Conservation (phyloP, 192 early-diverging fungal genomes). For the Dissophora ornata region DNA sequence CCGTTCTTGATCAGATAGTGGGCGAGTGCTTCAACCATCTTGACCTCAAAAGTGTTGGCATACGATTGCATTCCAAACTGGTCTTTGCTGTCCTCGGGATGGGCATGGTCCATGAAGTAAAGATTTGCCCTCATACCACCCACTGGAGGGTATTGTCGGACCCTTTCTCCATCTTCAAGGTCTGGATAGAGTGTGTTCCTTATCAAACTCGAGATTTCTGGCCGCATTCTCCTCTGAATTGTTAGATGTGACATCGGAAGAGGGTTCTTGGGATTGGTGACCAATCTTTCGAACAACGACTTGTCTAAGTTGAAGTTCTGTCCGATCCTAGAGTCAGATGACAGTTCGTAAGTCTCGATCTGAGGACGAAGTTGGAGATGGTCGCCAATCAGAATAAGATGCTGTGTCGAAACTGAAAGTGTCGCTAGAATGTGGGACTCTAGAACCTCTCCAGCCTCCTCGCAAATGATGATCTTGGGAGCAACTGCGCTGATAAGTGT, state of each 20-base stretch:
- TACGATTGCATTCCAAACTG: slow-evolving; percentile 58
- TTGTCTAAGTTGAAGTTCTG: slow-evolving; percentile 56
- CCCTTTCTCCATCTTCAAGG: slow-evolving; percentile 54
- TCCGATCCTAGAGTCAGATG: slow-evolving; percentile 51
- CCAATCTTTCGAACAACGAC: slow-evolving; percentile 65
- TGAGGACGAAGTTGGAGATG: slow-evolving; percentile 52
- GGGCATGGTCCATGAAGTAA: slow-evolving; percentile 61
- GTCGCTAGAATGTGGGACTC: slow-evolving; percentile 66
- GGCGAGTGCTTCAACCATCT: slow-evolving; percentile 61
- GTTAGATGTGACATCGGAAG: slow-evolving; percentile 58
- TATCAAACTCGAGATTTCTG: slow-evolving; percentile 61
- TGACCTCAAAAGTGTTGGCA: slow-evolving; percentile 59
- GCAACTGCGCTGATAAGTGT: slow-evolving; percentile 52
- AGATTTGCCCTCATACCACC: slow-evolving; percentile 58
- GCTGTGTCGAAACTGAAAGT: slow-evolving; percentile 59
- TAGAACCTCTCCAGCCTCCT: slow-evolving; percentile 70
- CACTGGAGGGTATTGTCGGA: slow-evolving; percentile 38
- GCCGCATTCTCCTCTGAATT: slow-evolving; percentile 65
- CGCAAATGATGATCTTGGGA: slow-evolving; percentile 65
- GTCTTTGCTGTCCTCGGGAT: slow-evolving; percentile 57
- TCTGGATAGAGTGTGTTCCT: slow-evolving; percentile 59
- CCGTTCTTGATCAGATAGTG: slow-evolving; percentile 65
- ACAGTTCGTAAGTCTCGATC: slow-evolving; percentile 42
- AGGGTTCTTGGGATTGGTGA: slow-evolving; percentile 33
- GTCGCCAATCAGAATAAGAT: slow-evolving; percentile 68